Conservation (phyloP, 208 protist genomes). For the Trichomonas vaginalis region DNA sequence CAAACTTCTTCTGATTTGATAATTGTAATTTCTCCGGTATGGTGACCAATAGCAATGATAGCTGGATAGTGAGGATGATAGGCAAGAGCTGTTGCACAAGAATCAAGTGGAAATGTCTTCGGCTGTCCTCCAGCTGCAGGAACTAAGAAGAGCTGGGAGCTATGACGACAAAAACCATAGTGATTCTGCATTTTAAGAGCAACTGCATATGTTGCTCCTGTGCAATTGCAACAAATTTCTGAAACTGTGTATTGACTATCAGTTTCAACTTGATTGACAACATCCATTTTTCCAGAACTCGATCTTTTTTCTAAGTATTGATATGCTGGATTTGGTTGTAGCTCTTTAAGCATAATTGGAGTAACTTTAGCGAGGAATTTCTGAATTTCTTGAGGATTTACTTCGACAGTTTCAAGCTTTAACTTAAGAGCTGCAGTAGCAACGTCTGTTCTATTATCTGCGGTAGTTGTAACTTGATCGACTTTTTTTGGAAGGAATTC, state of each 20-base stretch:
- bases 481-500: neutral
- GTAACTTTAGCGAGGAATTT: neutral
- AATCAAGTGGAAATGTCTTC: neutral
- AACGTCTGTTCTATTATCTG: neutral
- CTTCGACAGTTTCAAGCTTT: neutral
- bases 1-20: neutral
- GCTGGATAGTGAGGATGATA: constrained; percentile 5
- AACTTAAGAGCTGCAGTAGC: neutral
- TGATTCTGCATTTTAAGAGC: neutral
- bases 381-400: neutral
- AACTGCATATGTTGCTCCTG: neutral
- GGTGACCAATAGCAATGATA: neutral
- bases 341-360: neutral
- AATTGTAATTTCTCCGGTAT: neutral
- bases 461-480: neutral
- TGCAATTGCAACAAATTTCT: neutral
- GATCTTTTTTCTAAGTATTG: neutral
- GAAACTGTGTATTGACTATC: neutral
- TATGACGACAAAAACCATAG: neutral
- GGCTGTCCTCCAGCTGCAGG: neutral
- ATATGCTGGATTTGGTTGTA: neutral
- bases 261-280: neutral
- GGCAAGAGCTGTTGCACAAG: neutral
- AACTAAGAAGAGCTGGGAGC: neutral
- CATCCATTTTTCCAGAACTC: neutral